Evolutionary conservation across 805 yeast genomes (phyloP), one percentile per base, ranked within the genome.

Genomic region (Yamadazyma phyllophila): DNA sequence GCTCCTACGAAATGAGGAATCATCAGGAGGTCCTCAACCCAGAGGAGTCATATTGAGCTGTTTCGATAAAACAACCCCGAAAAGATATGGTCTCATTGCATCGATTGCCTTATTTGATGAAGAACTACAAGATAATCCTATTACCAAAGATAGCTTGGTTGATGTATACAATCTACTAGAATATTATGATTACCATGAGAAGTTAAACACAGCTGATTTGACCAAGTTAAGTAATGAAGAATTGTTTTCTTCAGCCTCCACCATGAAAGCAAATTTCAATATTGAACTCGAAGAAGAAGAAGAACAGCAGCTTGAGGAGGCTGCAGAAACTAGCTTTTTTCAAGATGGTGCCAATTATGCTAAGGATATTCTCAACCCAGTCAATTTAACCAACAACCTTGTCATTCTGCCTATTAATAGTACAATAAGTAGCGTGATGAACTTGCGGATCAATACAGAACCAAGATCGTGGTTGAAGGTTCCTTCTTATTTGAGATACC

Each of bases 321-420:
- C 46, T 13, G 31, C 26, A 7, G 49, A 46, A 13, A 5, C 26
- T 0, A 39, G 44, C 32, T 39, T 48, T 30, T 36, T 51, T 8
- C 32, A 37, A 33, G 37, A 32, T 14, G 41, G 50, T 10, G 52
- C 50, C 4, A 32, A 53, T 4, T 48, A 58, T 1, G 65, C 69
- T 4, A 48, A 63, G 20, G 67, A 62, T 7, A 45, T 62, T 40
- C 52, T 67, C n/a, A 57, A 66, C 39, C 74, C 74, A 0, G 47
- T 65, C 5, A 63, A 56, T 41, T 50, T 70, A 12, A 65, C 74
- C 11, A 67, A 65, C 47, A 61, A 60, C 43, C 55, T 67, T 26
- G 67, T 71, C 5, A 59, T 70, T 8, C 67, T 58, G 65, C 76
- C 76, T 1, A 36, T 71, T 5, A 63, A 56, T 39, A 60, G 55